These are phyloP conservation scores for Gremmenia infestans DNA, from an alignment of 2,329 filamentous ascomycete species.

Conservation along the genomic window DNA sequence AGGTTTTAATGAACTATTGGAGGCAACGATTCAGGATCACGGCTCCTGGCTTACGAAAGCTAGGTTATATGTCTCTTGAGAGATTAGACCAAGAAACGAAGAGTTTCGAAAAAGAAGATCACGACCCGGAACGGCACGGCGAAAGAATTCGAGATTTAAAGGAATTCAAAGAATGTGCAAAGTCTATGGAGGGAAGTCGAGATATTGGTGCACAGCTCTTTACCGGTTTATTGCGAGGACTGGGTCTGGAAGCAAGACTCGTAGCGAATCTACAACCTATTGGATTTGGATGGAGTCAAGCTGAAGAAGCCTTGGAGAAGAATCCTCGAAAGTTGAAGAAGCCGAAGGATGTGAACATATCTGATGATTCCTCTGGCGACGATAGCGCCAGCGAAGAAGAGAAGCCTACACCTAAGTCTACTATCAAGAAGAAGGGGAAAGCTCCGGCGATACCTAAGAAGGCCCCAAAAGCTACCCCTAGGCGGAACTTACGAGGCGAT, in stretches of 20 bases:
- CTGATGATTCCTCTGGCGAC: constrained; percentile 24
- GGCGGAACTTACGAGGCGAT: constrained; percentile 22
- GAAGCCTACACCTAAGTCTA: constrained; percentile 16
- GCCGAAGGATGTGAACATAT: constrained; percentile 31
- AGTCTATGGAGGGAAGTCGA: constrained; percentile 70
- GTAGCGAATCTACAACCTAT: constrained; percentile 79
- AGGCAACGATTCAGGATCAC: constrained; percentile 75
- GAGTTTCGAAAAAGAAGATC: constrained; percentile 58
- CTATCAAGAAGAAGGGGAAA: constrained; percentile 20
- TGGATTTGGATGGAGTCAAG: constrained; percentile 87
- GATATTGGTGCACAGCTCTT: constrained; percentile 89
- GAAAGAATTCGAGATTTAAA: constrained; percentile 65
- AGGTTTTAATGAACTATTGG: constrained; percentile 79
- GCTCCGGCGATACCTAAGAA: constrained; percentile 13
- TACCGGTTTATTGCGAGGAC: constrained; percentile 72
- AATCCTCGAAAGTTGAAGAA: constrained; percentile 25
- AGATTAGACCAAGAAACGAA: constrained; percentile 69
- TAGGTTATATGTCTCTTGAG: constrained; percentile 78
- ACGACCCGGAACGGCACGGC: constrained; percentile 64
- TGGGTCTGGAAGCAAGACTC: constrained; percentile 79
- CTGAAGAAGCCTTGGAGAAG: constrained; percentile 64
- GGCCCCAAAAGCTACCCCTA: constrained; percentile 14
- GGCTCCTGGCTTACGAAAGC: constrained; percentile 77
- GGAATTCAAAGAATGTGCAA: constrained; percentile 65
- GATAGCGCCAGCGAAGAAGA: constrained; percentile 21